Evolutionary conservation across 1,284 basidiomycete genomes (phyloP), one percentile per base, ranked within the genome.

Genomic region (Apiotrichum siamense): DNA sequence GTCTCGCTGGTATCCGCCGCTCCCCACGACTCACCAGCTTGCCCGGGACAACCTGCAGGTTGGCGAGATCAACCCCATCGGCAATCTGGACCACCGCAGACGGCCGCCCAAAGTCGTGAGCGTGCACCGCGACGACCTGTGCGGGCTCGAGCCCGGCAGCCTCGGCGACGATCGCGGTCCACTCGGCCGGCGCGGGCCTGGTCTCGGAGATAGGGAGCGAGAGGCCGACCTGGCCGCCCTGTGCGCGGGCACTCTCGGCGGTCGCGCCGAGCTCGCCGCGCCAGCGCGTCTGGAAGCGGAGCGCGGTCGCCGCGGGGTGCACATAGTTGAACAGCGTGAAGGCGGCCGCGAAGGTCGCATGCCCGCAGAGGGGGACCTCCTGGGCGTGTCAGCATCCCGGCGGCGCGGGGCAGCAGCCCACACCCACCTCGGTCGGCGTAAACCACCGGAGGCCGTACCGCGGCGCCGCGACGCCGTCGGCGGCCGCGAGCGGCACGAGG

Each of bases 191-290:
- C 4, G 36, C 36, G 7, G 23, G 12, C 11, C 32, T 37, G 27
- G 23, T 12, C 23, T 7, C 3, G 5, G 26, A 50, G 74, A 78
- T 64, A 55, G 74, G 37, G 89, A 97, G 76, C 90, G 96, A 39
- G 88, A 97, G 77, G 79, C 87, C 50, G 75, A 79, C 65, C 27
- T 24, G 27, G 13, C 50, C 29, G 17, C 56, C 52, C 47, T 54
- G 51, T 1, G 48, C 55, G 10, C 31, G 25, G 23, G 32, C 50
- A 38, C 51, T 39, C 46, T 53, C 57, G 13, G 44, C 52, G 21
- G 43, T 50, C 10, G 66, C 66, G 21, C 42, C 35, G 15, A 70
- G 63, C 11, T 39, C 47, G n/a, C 67, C 69, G 18, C 60, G 49
- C 44, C 45, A 65, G n/a, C 55, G 51, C 11, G 64, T 69, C 38